These are phyloP conservation scores for Carex pumila DNA, from an alignment of 176 grass and related monocot genomes.

Conservation along the genomic window DNA sequence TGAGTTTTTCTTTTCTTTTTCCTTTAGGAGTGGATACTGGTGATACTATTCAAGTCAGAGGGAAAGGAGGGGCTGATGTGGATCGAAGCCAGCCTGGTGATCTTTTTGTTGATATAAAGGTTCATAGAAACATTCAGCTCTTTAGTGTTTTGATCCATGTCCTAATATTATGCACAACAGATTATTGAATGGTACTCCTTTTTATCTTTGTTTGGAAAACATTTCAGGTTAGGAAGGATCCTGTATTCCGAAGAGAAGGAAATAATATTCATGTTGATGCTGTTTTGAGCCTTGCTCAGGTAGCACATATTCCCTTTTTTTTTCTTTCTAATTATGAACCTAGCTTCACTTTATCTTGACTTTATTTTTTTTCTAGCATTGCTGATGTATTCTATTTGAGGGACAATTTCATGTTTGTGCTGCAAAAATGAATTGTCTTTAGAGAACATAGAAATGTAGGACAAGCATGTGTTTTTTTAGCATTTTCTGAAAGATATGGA, in stretches of 20 bases:
- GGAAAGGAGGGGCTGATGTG: conserved; percentile 69
- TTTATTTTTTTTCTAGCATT: not conserved
- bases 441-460: not conserved
- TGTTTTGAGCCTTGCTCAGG: conserved; percentile 75
- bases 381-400: not conserved
- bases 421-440: not conserved
- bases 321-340: not conserved
- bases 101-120: conserved; percentile 89
- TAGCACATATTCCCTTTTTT: conserved; percentile 3
- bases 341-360: not conserved
- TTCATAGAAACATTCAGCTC: conserved; percentile 17
- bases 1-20: not conserved
- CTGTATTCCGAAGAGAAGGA: conserved; percentile 87
- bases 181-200: not conserved
- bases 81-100: conserved; percentile 72
- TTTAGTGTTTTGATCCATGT: not conserved
- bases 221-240: conserved; percentile 76
- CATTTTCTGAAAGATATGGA: not conserved
- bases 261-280: conserved; percentile 86
- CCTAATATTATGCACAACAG: not conserved
- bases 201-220: not conserved
- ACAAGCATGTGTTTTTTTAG: not conserved
- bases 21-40: conserved; percentile 34
- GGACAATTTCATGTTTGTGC: not conserved
- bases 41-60: conserved; percentile 67